Conservation (phyloP, 2,329 filamentous ascomycete genomes). For the Metarhizium sp. region DNA sequence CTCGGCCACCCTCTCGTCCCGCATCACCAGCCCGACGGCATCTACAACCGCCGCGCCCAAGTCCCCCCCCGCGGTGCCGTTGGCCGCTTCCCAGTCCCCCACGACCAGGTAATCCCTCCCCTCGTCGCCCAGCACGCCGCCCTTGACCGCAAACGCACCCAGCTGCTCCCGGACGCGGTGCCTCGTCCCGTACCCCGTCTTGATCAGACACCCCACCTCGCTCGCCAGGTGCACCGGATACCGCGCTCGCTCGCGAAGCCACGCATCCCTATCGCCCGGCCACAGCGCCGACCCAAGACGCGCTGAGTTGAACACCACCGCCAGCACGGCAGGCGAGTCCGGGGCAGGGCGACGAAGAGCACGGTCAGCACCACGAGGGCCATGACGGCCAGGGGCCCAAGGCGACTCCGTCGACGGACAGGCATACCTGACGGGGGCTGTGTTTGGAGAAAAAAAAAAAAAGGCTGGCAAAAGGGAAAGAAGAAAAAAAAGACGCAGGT, state of each 20-base stretch:
- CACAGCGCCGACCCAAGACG: slow-evolving; percentile 23
- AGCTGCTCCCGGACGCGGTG: slow-evolving; percentile 37
- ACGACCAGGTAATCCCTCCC: slow-evolving; percentile 37
- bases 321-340: slow-evolving; percentile 23
- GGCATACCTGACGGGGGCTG: slow-evolving; percentile 5
- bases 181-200: slow-evolving; percentile 47
- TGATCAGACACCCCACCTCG: slow-evolving; percentile 43
- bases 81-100: slow-evolving; percentile 37
- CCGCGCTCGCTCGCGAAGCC: slow-evolving; percentile 28
- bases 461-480: not conserved
- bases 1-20: slow-evolving; percentile 19
- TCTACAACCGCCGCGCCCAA: slow-evolving; percentile 30
- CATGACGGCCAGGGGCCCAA: slow-evolving; percentile 13
- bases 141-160: slow-evolving; percentile 27
- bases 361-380: slow-evolving; percentile 16
- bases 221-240: slow-evolving; percentile 33
- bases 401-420: slow-evolving; percentile 19
- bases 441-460: not conserved
- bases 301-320: slow-evolving; percentile 22
- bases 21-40: slow-evolving; percentile 27
- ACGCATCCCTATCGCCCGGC: slow-evolving; percentile 27
- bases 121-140: slow-evolving; percentile 24
- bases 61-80: slow-evolving; percentile 18
- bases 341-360: slow-evolving; percentile 21
- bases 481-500: not conserved